Evolutionary conservation across 2,329 filamentous ascomycete genomes (phyloP).

Genomic region (Cordyceps farinosa): DNA sequence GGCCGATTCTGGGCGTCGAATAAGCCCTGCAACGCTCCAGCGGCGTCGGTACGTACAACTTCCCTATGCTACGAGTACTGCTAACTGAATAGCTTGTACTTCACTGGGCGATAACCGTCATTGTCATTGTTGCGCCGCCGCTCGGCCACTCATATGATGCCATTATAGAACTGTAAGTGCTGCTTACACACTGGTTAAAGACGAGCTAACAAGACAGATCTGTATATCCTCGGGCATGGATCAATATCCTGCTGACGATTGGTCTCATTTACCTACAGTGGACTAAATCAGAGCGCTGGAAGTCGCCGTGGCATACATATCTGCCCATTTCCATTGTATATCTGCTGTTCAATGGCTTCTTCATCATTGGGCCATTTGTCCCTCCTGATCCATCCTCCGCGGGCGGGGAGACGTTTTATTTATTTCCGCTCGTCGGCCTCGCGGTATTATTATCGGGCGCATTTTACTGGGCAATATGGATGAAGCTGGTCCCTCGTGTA

Average conservation of each 20-base stretch:
- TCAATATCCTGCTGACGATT: conserved; percentile 48
- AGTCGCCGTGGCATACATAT: conserved; percentile 49
- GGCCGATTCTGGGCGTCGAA: conserved; percentile 66
- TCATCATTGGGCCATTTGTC: conserved; percentile 53
- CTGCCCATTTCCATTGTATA: conserved; percentile 47
- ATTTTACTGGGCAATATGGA: conserved; percentile 53
- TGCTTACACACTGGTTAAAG: no score
- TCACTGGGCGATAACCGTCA: conserved; percentile 62
- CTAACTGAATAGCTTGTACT: conserved; percentile 46
- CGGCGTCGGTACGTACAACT: conserved; percentile 42
- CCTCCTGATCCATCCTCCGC: conserved; percentile 48
- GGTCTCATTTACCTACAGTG: conserved; percentile 52
- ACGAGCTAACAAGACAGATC: conserved; percentile 27
- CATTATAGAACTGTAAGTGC: conserved; percentile 49
- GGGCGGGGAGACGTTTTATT: conserved; percentile 52
- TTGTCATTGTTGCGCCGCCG: conserved; percentile 64
- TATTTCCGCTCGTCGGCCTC: conserved; percentile 54
- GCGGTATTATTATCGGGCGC: conserved; percentile 48
- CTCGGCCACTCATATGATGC: conserved; percentile 68
- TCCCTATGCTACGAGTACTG: neutral
- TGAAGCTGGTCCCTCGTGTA: conserved; percentile 45
- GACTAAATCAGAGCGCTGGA: conserved; percentile 49
- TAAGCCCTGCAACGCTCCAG: conserved; percentile 62
- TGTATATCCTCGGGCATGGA: conserved; percentile 52
- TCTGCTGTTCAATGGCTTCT: conserved; percentile 48